phyloP scores from a whole-genome alignment of 257 asterid genomes.

The Lantana camara region DNA sequence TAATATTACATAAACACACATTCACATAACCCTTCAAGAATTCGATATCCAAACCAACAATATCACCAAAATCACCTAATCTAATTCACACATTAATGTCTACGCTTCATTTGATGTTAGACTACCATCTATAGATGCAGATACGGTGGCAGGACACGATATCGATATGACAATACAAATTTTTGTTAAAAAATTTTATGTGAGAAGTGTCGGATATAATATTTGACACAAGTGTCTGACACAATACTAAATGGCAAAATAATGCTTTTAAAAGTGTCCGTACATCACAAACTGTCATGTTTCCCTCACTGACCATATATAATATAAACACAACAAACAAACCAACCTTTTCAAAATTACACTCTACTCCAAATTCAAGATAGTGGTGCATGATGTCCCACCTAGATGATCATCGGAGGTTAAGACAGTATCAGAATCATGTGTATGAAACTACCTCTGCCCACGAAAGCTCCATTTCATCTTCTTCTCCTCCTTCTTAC shows the following conservation, averaged over 20 bases:
- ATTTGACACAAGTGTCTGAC: too few species aligned
- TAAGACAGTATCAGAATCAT: conserved; percentile 20
- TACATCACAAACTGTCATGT: too few species aligned
- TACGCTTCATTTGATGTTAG: neutral
- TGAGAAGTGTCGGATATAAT: too few species aligned
- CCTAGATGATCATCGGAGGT: conserved; percentile 31
- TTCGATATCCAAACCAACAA: neutral
- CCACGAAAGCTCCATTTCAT: conserved; percentile 53
- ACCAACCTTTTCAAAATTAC: conserved; percentile 36
- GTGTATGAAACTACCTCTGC: neutral
- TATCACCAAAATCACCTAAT: neutral
- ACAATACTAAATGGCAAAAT: too few species aligned
- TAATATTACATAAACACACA: too few species aligned
- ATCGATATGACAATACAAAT: too few species aligned
- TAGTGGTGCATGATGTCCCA: conserved; percentile 40
- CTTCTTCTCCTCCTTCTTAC: conserved; percentile 29
- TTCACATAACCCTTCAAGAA: neutral
- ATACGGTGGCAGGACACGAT: too few species aligned
- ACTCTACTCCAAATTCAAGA: conserved; percentile 56
- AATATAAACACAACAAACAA: conserved; percentile 10
- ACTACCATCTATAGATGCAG: too few species aligned
- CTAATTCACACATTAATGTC: neutral
- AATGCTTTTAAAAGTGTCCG: too few species aligned
- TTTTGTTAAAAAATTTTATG: too few species aligned
- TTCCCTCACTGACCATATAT: conserved; percentile 18